Evolutionary conservation across 2,329 filamentous ascomycete species (phyloP), one percentile per base, ranked within the genome.

Genomic region (Amylocarpus encephaloides): DNA sequence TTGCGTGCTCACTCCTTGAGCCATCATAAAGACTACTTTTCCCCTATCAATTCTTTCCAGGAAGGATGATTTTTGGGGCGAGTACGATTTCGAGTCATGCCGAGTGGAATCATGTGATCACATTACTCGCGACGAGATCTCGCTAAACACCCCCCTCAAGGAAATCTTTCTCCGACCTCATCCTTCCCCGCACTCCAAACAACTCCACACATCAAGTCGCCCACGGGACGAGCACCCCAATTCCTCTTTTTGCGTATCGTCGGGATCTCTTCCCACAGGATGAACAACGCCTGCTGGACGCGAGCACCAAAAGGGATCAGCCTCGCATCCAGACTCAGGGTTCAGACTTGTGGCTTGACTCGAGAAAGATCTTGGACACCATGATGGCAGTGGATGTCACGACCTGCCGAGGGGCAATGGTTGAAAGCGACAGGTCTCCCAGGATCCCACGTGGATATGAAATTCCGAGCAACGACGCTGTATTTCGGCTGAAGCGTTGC

Each of bases 371-470:
- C 34, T 10, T n/a, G n/a, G n/a, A n/a, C n/a, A n/a, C n/a, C n/a
- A n/a, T n/a, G n/a, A n/a, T n/a, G n/a, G n/a, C 34, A 4, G 4
- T 13, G 15, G 12, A 13, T 16, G 12, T 16, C 13, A 9, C 13
- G 32, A 13, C 9, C 32, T 34, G 9, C 38, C 38, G n/a, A 16
- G 38, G 38, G 13, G 18, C 16, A 15, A 34, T 9, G 9, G 9
- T 34, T 34, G 32, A 9, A 11, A 11, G n/a, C n/a, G 10, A 40
- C 38, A 40, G 18, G 9, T 6, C 38, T 19, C 16, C 18, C 11
- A 19, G 6, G 16, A 18, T 26, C 18, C 9, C 10, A 42, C 16
- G 38, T 43, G 46, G 46, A 48, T 42, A 48, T 48, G 46, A 48
- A 39, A 43, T 48, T 48, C 46, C 46, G 46, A 38, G 30, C 32